These are phyloP conservation scores for Pseudomassariella vexata DNA, from an alignment of 2,329 filamentous ascomycete species.

Conservation along the genomic window DNA sequence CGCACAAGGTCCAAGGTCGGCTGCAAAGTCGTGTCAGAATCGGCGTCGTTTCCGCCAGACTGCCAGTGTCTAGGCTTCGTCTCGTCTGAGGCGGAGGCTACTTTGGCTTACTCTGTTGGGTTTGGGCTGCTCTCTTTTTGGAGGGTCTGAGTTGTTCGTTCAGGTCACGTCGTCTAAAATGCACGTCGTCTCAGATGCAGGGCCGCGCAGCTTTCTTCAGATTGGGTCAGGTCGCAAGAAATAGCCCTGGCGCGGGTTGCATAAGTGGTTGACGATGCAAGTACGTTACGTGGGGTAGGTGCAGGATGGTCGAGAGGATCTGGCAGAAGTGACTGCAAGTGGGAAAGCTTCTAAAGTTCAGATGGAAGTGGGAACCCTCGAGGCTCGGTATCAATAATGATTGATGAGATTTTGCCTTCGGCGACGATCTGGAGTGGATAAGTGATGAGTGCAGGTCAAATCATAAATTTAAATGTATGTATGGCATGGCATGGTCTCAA, in stretches of 20 bases:
- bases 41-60: not conserved
- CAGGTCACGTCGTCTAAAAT: slow-evolving; percentile 2
- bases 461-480: no score
- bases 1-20: slow-evolving; percentile 1
- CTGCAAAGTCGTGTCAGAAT: slow-evolving; percentile 8
- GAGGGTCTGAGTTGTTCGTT: slow-evolving; percentile 11
- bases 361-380: slow-evolving; percentile 4
- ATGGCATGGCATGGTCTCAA: no score
- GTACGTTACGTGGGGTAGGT: slow-evolving; percentile 6
- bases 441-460: no score
- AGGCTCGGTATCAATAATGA: no score
- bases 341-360: slow-evolving; percentile 1
- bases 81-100: slow-evolving; percentile 1
- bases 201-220: not conserved
- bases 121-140: slow-evolving; percentile 5
- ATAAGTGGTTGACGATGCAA: not conserved
- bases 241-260: not conserved
- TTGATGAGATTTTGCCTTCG: no score
- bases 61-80: slow-evolving; percentile 1
- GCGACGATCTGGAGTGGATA: no score
- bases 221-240: slow-evolving; percentile 5
- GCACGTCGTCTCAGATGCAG: slow-evolving; percentile 7
- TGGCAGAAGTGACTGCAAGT: slow-evolving; percentile 2
- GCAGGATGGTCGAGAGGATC: slow-evolving; percentile 1
- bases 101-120: slow-evolving; percentile 11